These are phyloP conservation scores for Microsporum audouinii DNA, from an alignment of 2,329 filamentous ascomycete genomes.

Conservation along the genomic window DNA sequence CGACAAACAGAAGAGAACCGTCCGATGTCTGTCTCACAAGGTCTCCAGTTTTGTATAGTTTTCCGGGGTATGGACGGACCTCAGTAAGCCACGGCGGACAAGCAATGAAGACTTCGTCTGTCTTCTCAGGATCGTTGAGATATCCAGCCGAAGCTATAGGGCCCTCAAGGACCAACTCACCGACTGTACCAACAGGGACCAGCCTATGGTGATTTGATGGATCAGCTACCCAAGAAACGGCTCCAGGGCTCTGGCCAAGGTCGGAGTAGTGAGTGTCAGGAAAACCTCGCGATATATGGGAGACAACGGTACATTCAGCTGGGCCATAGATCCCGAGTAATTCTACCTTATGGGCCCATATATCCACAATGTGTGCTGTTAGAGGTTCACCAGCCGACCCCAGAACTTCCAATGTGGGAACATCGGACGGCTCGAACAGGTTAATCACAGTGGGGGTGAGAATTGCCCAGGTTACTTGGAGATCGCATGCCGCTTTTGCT, in stretches of 20 bases:
- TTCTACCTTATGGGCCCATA: constrained; percentile 18
- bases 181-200: constrained; percentile 17
- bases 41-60: constrained; percentile 3
- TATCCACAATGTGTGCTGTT: constrained; percentile 21
- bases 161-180: constrained; percentile 26
- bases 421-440: constrained; percentile 32
- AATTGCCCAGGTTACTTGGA: constrained; percentile 44
- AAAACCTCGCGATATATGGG: neutral
- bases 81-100: constrained; percentile 8
- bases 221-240: constrained; percentile 16
- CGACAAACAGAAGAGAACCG: constrained; percentile 22
- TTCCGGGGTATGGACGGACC: neutral
- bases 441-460: constrained; percentile 49
- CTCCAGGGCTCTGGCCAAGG: neutral
- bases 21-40: constrained; percentile 3
- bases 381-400: constrained; percentile 32
- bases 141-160: constrained; percentile 27
- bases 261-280: neutral
- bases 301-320: constrained; percentile 11
- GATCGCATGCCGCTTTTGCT: constrained; percentile 37
- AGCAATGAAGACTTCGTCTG: constrained; percentile 18
- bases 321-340: constrained; percentile 15
- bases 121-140: constrained; percentile 24
- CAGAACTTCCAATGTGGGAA: constrained; percentile 27
- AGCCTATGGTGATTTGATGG: constrained; percentile 14